Conservation (phyloP, 2,329 filamentous ascomycete genomes). For the Sclerotinia minor region DNA sequence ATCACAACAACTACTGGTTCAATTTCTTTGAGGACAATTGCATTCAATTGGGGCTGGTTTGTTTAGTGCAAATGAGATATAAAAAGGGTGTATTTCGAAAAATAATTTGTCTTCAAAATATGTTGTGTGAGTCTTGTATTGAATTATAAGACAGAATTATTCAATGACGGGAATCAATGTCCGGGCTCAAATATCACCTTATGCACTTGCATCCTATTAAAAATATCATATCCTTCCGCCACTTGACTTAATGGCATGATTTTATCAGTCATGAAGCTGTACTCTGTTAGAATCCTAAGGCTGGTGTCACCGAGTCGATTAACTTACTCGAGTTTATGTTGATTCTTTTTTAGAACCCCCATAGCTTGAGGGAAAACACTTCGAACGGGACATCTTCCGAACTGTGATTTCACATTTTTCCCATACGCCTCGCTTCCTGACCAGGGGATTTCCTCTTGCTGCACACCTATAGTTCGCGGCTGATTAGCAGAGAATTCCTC, state of each 20-base stretch:
- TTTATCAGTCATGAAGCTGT: slow-evolving; percentile 74
- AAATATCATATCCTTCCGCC: slow-evolving; percentile 67
- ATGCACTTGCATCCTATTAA: slow-evolving; percentile 71
- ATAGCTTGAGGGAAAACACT: slow-evolving; percentile 69
- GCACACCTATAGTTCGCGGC: slow-evolving; percentile 13
- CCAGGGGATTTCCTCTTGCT: slow-evolving; percentile 63
- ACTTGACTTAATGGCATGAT: slow-evolving; percentile 70
- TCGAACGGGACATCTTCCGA: slow-evolving; percentile 75
- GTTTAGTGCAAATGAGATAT: too few relatives aligned
- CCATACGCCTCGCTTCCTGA: slow-evolving; percentile 63
- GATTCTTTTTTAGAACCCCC: slow-evolving; percentile 63
- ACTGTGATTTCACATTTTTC: slow-evolving; percentile 70
- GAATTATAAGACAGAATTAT: not conserved
- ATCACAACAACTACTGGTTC: too few relatives aligned
- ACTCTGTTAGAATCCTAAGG: slow-evolving; percentile 31
- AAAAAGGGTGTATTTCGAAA: too few relatives aligned
- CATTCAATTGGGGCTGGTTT: too few relatives aligned
- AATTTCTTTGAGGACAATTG: too few relatives aligned
- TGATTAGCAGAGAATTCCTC: not conserved
- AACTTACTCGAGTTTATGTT: slow-evolving; percentile 65
- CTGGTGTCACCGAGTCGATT: too few relatives aligned
- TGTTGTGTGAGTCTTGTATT: not conserved
- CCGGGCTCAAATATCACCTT: slow-evolving; percentile 66
- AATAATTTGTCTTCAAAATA: too few relatives aligned
- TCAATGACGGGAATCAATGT: slow-evolving; percentile 4